Conservation (phyloP, 208 protist species). For the Trypanosoma melophagium region DNA sequence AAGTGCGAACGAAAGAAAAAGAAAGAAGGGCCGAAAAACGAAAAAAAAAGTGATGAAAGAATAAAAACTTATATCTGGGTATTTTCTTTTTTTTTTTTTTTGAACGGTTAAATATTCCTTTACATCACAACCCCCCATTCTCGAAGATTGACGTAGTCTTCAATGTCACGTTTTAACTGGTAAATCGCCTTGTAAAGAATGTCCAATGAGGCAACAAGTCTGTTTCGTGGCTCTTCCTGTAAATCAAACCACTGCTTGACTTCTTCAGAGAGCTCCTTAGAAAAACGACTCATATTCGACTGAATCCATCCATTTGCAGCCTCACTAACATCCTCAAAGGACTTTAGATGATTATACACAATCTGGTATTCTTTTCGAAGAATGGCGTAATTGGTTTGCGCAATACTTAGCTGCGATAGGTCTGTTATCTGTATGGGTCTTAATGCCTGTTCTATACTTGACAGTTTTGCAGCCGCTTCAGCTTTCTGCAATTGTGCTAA, state of each 20-base stretch:
- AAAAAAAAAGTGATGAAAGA: no score
- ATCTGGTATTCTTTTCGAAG: constrained; percentile 22
- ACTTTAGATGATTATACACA: constrained; percentile 15
- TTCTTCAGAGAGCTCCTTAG: constrained; percentile 21
- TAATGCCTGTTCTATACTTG: not conserved
- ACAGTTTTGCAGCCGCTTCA: not conserved
- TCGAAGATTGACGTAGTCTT: constrained; percentile 59
- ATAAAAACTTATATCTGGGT: not conserved
- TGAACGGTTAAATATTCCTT: not conserved
- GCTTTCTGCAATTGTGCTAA: constrained; percentile 10
- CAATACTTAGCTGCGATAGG: constrained; percentile 19
- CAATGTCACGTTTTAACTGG: constrained; percentile 52
- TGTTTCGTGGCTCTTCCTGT: constrained; percentile 19
- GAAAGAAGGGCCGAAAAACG: no score
- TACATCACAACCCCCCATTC: constrained; percentile 37
- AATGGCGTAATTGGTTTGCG: constrained; percentile 19
- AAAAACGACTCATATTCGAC: constrained; percentile 16
- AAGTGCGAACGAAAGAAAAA: no score
- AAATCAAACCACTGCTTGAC: constrained; percentile 27
- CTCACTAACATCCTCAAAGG: constrained; percentile 28
- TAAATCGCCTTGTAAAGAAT: constrained; percentile 38
- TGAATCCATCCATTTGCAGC: constrained; percentile 28
- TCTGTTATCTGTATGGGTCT: constrained; percentile 28
- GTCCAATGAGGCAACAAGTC: constrained; percentile 20
- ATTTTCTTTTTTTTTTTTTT: constrained; percentile 2